These are phyloP conservation scores for Jimgerdemannia flammicorona DNA, from an alignment of 192 early-diverging fungal species.

Conservation along the genomic window DNA sequence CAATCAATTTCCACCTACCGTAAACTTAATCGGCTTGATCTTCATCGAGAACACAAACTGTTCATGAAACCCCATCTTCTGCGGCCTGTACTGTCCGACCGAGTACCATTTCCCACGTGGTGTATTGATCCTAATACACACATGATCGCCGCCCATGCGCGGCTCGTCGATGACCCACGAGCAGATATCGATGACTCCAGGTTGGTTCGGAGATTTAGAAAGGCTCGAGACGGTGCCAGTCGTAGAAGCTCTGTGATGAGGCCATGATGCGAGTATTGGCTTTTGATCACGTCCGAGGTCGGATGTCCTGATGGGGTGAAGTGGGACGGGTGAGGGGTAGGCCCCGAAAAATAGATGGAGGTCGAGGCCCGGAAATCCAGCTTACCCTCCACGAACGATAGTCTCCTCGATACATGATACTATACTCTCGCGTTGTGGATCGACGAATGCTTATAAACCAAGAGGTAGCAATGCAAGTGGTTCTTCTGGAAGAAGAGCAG, in stretches of 20 bases:
- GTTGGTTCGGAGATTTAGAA: neutral
- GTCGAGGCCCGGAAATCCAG: no score
- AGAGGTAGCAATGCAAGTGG: neutral
- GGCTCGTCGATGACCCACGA: constrained; percentile 5
- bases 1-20: constrained; percentile 1
- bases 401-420: constrained; percentile 1
- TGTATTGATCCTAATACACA: neutral
- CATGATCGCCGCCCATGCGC: constrained; percentile 5
- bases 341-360: no score
- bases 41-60: constrained; percentile 7
- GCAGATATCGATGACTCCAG: constrained; percentile 3
- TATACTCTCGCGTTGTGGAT: neutral
- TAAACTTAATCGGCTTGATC: constrained; percentile 5
- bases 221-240: constrained; percentile 5
- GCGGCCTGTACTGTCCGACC: constrained; percentile 2
- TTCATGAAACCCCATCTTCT: constrained; percentile 6
- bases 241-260: constrained; percentile 1
- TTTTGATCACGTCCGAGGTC: neutral
- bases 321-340: no score
- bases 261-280: constrained; percentile 1
- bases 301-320: constrained; percentile 1
- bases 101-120: neutral
- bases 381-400: neutral
- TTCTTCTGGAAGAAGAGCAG: neutral
- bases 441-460: constrained; percentile 3